Conservation (phyloP, 192 early-diverging fungal species). For the Podila epicladia region DNA sequence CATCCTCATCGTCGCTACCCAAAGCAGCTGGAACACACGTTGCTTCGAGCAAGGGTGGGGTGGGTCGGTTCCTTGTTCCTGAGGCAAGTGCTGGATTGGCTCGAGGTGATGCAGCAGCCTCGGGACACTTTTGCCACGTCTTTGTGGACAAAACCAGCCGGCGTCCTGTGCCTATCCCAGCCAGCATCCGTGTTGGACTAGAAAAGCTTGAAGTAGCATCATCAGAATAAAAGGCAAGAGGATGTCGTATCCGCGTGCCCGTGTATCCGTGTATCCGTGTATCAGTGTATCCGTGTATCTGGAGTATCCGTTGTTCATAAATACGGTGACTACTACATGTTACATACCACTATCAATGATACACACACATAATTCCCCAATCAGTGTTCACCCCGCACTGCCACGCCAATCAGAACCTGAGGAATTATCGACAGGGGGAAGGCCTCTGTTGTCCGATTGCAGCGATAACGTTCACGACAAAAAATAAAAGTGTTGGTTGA, state of each 20-base stretch:
- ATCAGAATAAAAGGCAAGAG: not conserved
- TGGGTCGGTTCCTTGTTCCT: not conserved
- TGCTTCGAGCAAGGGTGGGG: not conserved
- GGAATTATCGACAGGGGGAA: not conserved
- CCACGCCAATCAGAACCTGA: not conserved
- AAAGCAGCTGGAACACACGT: not conserved
- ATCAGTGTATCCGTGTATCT: too few species aligned
- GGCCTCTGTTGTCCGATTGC: not conserved
- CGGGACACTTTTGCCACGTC: conserved; percentile 61
- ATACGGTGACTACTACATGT: not conserved
- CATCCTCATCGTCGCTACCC: not conserved
- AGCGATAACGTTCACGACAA: too few species aligned
- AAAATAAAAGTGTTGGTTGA: too few species aligned
- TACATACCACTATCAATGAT: too few species aligned
- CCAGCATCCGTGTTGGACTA: conserved; percentile 24
- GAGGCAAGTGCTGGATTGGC: conserved; percentile 14
- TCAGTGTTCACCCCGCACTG: conserved; percentile 5
- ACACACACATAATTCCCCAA: too few species aligned
- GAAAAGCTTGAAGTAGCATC: conserved; percentile 22
- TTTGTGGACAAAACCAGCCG: conserved; percentile 56
- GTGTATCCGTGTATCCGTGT: not conserved
- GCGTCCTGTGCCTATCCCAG: conserved; percentile 48
- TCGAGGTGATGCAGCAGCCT: conserved; percentile 41
- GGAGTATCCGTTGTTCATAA: too few species aligned
- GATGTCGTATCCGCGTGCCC: not conserved